Conservation (phyloP, 2,329 filamentous ascomycete genomes). For the Aaosphaeria arxii region DNA sequence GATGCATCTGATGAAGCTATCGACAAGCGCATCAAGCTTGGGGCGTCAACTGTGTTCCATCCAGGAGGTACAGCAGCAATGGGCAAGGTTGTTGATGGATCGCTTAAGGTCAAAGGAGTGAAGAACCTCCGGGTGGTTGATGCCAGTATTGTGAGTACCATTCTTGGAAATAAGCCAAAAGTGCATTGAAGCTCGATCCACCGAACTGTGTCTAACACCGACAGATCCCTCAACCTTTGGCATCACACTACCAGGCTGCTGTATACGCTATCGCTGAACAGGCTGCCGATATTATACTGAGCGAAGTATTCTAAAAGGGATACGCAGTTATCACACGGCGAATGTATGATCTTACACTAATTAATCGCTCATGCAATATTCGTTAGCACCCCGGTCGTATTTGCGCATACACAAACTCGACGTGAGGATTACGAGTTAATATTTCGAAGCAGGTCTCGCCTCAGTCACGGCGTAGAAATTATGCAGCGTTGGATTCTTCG, state of each 20-base stretch:
- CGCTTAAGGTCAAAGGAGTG: slow-evolving; percentile 50
- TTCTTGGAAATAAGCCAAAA: background rate
- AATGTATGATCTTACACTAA: too few species aligned
- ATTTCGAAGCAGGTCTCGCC: too few species aligned
- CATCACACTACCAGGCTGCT: slow-evolving; percentile 19
- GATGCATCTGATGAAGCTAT: slow-evolving; percentile 53
- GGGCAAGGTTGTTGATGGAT: slow-evolving; percentile 50
- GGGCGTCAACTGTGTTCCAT: slow-evolving; percentile 51
- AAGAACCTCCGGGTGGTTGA: slow-evolving; percentile 47
- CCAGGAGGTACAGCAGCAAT: slow-evolving; percentile 59
- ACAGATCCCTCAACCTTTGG: slow-evolving; percentile 18
- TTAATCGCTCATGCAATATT: too few species aligned
- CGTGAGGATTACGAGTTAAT: too few species aligned
- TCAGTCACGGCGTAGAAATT: too few species aligned
- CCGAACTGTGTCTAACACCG: background rate
- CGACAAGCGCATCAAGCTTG: slow-evolving; percentile 44
- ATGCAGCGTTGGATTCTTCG: too few species aligned
- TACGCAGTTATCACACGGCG: background rate
- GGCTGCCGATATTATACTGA: slow-evolving; percentile 16
- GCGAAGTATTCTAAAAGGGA: background rate
- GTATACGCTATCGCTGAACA: slow-evolving; percentile 25
- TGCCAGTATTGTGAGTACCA: slow-evolving; percentile 20
- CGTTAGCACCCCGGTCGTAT: too few species aligned
- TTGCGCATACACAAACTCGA: too few species aligned
- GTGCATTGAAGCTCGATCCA: background rate